Evolutionary conservation across 306 rosid species (phyloP).

Genomic region (Mimosa bimucronata): DNA sequence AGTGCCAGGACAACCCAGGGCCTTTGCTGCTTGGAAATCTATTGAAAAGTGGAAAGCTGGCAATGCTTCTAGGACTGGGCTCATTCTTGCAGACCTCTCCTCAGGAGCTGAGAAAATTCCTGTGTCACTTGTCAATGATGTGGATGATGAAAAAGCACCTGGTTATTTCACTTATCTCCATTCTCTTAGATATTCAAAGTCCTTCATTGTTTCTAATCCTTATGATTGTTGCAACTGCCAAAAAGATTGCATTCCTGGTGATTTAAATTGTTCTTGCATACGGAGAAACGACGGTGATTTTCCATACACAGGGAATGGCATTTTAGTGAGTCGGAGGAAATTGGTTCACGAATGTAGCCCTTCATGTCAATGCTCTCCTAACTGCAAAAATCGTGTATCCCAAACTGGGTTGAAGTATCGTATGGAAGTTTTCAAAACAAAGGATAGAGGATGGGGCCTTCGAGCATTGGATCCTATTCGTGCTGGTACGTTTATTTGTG

Average conservation of each 20-base stretch:
- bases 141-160: constrained; percentile 63
- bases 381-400: constrained; percentile 63
- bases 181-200: constrained; percentile 58
- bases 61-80: constrained; percentile 55
- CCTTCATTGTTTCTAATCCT: constrained; percentile 55
- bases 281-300: constrained; percentile 62
- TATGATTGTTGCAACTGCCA: constrained; percentile 55
- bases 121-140: constrained; percentile 68
- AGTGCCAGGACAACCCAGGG: constrained; percentile 60
- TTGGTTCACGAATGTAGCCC: constrained; percentile 74
- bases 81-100: constrained; percentile 66
- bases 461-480: constrained; percentile 70
- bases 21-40: constrained; percentile 56
- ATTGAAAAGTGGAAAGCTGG: constrained; percentile 62
- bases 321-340: constrained; percentile 58
- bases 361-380: constrained; percentile 64
- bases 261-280: constrained; percentile 66
- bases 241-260: constrained; percentile 59
- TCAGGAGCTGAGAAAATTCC: constrained; percentile 65
- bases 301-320: constrained; percentile 53
- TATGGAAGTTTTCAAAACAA: constrained; percentile 71
- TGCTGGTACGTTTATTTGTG: constrained; percentile 64
- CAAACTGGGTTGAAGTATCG: constrained; percentile 63
- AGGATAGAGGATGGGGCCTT: constrained; percentile 74
- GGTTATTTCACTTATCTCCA: constrained; percentile 64